These are phyloP conservation scores for Schizonepeta tenuifolia DNA, from an alignment of 257 asterid species.

Conservation along the genomic window DNA sequence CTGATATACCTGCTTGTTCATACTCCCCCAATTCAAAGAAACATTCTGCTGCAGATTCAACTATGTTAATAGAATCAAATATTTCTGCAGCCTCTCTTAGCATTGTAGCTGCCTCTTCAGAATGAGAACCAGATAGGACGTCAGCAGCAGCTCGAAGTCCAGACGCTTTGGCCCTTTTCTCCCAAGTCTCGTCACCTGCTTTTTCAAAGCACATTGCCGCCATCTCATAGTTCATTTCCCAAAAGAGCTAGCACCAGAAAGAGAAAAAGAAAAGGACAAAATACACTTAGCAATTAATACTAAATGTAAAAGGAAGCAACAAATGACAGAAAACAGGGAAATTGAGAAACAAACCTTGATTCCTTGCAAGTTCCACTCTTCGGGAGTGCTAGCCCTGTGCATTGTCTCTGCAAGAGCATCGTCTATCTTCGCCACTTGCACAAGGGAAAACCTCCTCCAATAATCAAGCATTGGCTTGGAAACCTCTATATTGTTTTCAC, in stretches of 20 bases:
- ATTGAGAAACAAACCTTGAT: constrained; percentile 46
- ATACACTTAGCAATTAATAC: background rate
- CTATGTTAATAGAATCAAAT: constrained; percentile 51
- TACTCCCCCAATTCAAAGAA: constrained; percentile 63
- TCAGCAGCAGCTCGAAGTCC: constrained; percentile 54
- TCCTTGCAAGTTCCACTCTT: constrained; percentile 70
- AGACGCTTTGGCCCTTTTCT: constrained; percentile 58
- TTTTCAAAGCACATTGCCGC: constrained; percentile 68
- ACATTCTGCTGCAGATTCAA: constrained; percentile 66
- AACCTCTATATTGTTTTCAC: constrained; percentile 50
- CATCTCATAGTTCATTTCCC: constrained; percentile 73
- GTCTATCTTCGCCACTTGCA: constrained; percentile 52
- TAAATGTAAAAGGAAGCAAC: background rate
- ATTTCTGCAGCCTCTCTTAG: constrained; percentile 73
- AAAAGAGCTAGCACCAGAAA: constrained; percentile 49
- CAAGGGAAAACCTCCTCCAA: constrained; percentile 58
- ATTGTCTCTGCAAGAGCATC: constrained; percentile 58
- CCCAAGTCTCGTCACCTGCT: constrained; percentile 62
- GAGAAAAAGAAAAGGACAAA: background rate
- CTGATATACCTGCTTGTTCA: constrained; percentile 54
- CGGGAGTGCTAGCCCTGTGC: constrained; percentile 58
- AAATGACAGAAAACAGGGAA: background rate
- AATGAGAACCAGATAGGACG: constrained; percentile 40
- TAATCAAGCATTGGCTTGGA: constrained; percentile 67
- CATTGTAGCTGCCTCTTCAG: constrained; percentile 38